Base-by-base conservation (phyloP, 768 basidiomycete genomes). In the Aureoboletus auriporus region DNA sequence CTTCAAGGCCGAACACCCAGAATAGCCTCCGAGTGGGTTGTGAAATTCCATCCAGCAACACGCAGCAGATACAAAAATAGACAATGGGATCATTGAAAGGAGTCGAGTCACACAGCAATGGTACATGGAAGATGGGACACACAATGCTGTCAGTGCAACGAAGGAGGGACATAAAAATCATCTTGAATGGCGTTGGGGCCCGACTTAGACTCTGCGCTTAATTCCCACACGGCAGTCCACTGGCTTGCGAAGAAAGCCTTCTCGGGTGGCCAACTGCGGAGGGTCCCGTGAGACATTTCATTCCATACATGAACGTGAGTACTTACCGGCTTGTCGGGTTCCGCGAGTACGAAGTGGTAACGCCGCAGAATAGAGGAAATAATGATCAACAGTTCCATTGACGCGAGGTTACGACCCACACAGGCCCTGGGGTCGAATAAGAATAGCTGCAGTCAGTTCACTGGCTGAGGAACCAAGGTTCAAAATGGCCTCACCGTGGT, bases 171-270 rank as follows among this genome's bases (percentile, higher is more conserved):
- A n/a, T 11, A 38, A 26, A 44, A 39, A 20, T 37, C 43, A 31
- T 31, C 30, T 8, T 12, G 9, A 5, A 23, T 23, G 20, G 20
- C 20, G 4, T 23, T 23, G 20, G 20, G 20, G 20, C 20, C 30
- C 28, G 36, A 23, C 34, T 46, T 45, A 68, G 49, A 51, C 35
- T 47, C 89, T 75, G 39, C 83, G 77, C 64, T 75, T 82, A 59
- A 93, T 77, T 20, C 89, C 88, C 38, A 93, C 83, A 45, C 63
- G 70, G 60, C 89, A 92, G 16, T 68, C 71, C 28, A 87, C 66
- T 0, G 91, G 91, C 71, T 93, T 94, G 56, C 92, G 74, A 52
- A 94, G 70, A 71, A 95, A 94, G 3, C 93, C 93, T 69, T 95
- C 92, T 13, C 80, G 72, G 1, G 84, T 90, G 33, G 79, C 73